These are phyloP conservation scores for Trichoderma sp. DNA, from an alignment of 2,329 filamentous ascomycete species.

Conservation along the genomic window DNA sequence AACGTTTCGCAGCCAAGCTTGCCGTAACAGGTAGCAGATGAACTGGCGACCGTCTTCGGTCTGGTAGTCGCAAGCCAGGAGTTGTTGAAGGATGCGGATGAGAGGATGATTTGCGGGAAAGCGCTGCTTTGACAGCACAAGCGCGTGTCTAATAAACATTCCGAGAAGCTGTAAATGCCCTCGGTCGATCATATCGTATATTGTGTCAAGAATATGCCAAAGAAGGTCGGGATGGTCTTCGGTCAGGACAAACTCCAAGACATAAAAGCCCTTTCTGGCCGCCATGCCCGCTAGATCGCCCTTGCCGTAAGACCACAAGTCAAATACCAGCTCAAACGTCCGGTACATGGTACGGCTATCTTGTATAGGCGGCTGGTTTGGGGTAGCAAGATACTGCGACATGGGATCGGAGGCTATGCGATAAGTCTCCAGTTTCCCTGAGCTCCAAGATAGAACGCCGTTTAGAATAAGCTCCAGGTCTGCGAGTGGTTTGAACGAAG, in stretches of 20 bases:
- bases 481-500: slow-evolving; percentile 33
- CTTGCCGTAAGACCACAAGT: slow-evolving; percentile 41
- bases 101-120: slow-evolving; percentile 40
- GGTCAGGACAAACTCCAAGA: slow-evolving; percentile 41
- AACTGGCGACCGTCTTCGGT: slow-evolving; percentile 37
- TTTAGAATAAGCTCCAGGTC: slow-evolving; percentile 40
- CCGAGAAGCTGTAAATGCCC: slow-evolving; percentile 39
- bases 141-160: slow-evolving; percentile 40
- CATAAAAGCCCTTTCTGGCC: slow-evolving; percentile 40
- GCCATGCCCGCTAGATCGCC: slow-evolving; percentile 42
- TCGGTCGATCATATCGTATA: slow-evolving; percentile 42
- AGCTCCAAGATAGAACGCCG: slow-evolving; percentile 40
- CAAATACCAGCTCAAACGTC: slow-evolving; percentile 43
- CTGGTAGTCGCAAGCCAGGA: slow-evolving; percentile 37
- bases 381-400: slow-evolving; percentile 40
- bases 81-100: slow-evolving; percentile 37
- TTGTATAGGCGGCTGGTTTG: slow-evolving; percentile 40
- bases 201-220: slow-evolving; percentile 44
- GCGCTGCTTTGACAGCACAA: slow-evolving; percentile 33
- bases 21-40: slow-evolving; percentile 39
- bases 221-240: slow-evolving; percentile 43
- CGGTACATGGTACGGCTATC: slow-evolving; percentile 45
- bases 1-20: slow-evolving; percentile 43
- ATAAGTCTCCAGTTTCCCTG: slow-evolving; percentile 38
- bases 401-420: slow-evolving; percentile 38